Conservation (phyloP, 495 filamentous ascomycete genomes). For the Bryoglossum gracile region DNA sequence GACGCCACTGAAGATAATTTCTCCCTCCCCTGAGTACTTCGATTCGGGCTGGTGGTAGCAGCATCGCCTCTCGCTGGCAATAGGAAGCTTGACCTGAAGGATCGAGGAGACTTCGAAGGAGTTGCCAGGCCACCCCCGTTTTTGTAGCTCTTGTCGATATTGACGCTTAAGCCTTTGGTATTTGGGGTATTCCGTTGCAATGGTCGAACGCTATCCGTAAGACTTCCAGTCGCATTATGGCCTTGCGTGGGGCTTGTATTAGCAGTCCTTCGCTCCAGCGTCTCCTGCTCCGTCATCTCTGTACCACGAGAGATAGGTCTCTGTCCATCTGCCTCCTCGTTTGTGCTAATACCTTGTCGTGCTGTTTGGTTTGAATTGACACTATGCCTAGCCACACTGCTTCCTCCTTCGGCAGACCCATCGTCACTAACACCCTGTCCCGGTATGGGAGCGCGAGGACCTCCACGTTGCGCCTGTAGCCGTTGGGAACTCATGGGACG, state of each 20-base stretch:
- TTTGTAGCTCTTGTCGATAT: conserved; percentile 50
- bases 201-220: conserved; percentile 68
- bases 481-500: conserved; percentile 94
- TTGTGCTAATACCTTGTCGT: conserved; percentile 18
- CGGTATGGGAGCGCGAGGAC: conserved; percentile 33
- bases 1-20: conserved; percentile 70
- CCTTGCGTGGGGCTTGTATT: conserved; percentile 67
- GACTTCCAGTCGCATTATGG: conserved; percentile 55
- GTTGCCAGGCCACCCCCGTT: conserved; percentile 39
- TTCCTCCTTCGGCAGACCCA: conserved; percentile 8
- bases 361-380: conserved; percentile 21
- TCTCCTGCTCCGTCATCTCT: conserved; percentile 62
- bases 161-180: conserved; percentile 46
- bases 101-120: conserved; percentile 62
- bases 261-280: conserved; percentile 56
- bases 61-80: conserved; percentile 46
- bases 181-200: conserved; percentile 51
- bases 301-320: conserved; percentile 69
- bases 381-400: conserved; percentile 17
- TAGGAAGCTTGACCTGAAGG: conserved; percentile 63
- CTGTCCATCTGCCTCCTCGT: conserved; percentile 46
- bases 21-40: conserved; percentile 57
- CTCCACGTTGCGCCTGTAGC: conserved; percentile 80
- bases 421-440: conserved; percentile 25
- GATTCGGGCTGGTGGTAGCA: conserved; percentile 40